Percentiles rank a stretch among this genome's conserved stretches.
Conservation (phyloP, 805 yeast genomes). For the Ogataea neopini region DNA sequence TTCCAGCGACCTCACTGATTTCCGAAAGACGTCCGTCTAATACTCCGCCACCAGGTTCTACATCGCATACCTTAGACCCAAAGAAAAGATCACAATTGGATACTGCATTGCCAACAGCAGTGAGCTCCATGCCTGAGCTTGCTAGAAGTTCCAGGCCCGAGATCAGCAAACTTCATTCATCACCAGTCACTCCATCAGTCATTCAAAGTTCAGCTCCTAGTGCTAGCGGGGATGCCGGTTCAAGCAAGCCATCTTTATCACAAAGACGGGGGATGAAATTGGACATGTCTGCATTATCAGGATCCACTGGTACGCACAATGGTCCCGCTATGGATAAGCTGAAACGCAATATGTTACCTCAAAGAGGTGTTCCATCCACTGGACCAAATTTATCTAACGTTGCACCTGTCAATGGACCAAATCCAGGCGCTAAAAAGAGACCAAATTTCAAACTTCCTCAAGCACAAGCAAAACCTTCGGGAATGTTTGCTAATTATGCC, state of each 20-base stretch:
- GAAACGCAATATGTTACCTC: slow-evolving; percentile 28
- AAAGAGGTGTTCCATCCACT: slow-evolving; percentile 27
- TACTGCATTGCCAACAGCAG: slow-evolving; percentile 11
- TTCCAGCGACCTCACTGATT: not conserved
- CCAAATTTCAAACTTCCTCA: slow-evolving; percentile 28
- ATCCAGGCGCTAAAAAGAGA: not conserved
- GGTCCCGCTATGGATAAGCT: slow-evolving; percentile 20
- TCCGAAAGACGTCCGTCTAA: not conserved
- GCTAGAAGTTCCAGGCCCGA: not conserved
- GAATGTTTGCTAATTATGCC: slow-evolving; percentile 79
- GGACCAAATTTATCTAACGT: not conserved
- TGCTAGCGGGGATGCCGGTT: slow-evolving; percentile 20
- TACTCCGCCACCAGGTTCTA: slow-evolving; percentile 1
- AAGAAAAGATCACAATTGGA: not conserved
- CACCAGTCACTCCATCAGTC: slow-evolving; percentile 14
- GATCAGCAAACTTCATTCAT: not conserved
- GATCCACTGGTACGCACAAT: slow-evolving; percentile 19
- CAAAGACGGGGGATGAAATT: slow-evolving; percentile 58
- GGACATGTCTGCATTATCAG: slow-evolving; percentile 33
- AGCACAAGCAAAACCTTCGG: slow-evolving; percentile 43
- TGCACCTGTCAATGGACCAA: slow-evolving; percentile 5
- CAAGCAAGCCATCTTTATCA: slow-evolving; percentile 47
- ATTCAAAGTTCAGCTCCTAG: slow-evolving; percentile 7
- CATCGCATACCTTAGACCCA: not conserved
- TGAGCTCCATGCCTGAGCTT: slow-evolving; percentile 19